phyloP scores from a whole-genome alignment of 805 yeast species.

The Blastobotrys chiropterorum region DNA sequence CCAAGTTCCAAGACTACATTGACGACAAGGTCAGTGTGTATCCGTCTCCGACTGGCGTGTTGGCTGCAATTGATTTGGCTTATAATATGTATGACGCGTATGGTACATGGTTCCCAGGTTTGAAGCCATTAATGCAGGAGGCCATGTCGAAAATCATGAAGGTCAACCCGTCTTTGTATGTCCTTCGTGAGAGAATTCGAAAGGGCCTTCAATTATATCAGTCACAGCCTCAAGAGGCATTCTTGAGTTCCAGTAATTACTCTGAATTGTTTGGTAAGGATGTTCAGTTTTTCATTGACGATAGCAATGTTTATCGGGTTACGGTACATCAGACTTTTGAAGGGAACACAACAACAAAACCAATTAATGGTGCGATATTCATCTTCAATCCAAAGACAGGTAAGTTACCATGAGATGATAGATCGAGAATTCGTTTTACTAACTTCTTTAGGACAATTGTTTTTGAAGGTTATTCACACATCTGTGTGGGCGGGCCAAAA shows the following conservation, averaged over 20 bases:
- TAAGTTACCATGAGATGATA: not conserved
- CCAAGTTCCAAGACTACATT: conserved; percentile 90
- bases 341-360: conserved; percentile 87
- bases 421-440: not conserved
- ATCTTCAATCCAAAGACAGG: conserved; percentile 82
- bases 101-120: conserved; percentile 96
- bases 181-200: conserved; percentile 85
- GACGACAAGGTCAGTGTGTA: conserved; percentile 77
- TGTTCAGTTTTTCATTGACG: conserved; percentile 82
- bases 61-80: conserved; percentile 88
- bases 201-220: conserved; percentile 92
- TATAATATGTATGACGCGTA: conserved; percentile 94
- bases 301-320: conserved; percentile 89
- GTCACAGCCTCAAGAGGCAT: conserved; percentile 88
- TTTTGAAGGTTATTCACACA: conserved; percentile 83
- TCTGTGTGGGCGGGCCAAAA: conserved; percentile 97
- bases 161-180: conserved; percentile 87
- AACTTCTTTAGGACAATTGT: conserved; percentile 52
- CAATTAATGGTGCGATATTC: conserved; percentile 88
- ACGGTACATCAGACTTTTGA: conserved; percentile 86
- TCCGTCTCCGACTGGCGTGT: conserved; percentile 89
- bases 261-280: conserved; percentile 84
- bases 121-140: conserved; percentile 81
- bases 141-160: conserved; percentile 94
- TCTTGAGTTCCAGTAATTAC: conserved; percentile 81